Evolutionary conservation across 306 rosid species (phyloP).

Genomic region (Arachis stenosperma): DNA sequence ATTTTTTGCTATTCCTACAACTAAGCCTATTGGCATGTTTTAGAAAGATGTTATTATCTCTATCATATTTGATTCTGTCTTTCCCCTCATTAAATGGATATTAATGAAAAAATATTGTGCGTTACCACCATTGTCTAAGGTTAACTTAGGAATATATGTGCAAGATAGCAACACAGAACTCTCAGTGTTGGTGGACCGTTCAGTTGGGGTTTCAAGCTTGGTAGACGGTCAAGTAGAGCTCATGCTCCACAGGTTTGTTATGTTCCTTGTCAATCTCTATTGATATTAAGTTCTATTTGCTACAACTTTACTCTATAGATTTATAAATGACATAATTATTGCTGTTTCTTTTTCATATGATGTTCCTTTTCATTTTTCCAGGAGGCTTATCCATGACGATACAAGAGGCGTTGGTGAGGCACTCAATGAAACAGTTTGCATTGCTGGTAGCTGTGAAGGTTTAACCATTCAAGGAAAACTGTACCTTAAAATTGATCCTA

Average conservation of each 20-base stretch:
- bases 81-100: slow-evolving; percentile 11
- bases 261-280: slow-evolving; percentile 24
- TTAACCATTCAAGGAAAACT: slow-evolving; percentile 77
- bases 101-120: slow-evolving; percentile 30
- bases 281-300: slow-evolving; percentile 27
- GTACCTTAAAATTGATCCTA: slow-evolving; percentile 72
- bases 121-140: slow-evolving; percentile 48
- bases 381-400: slow-evolving; percentile 95
- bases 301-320: slow-evolving; percentile 17
- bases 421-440: slow-evolving; percentile 86
- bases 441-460: slow-evolving; percentile 65
- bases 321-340: slow-evolving; percentile 18
- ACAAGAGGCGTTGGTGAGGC: slow-evolving; percentile 90
- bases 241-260: slow-evolving; percentile 75
- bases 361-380: slow-evolving; percentile 42
- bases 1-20: slow-evolving; percentile 1
- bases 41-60: slow-evolving; percentile 24
- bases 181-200: slow-evolving; percentile 77
- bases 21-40: slow-evolving; percentile 12
- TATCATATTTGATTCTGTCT: slow-evolving; percentile 16
- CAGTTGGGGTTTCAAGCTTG: slow-evolving; percentile 85
- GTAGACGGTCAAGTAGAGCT: slow-evolving; percentile 80
- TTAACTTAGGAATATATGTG: slow-evolving; percentile 70
- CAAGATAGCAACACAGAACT: slow-evolving; percentile 67
- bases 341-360: slow-evolving; percentile 27